Conservation (phyloP, 345 rosid genomes). For the Carallia pectinifolia region DNA sequence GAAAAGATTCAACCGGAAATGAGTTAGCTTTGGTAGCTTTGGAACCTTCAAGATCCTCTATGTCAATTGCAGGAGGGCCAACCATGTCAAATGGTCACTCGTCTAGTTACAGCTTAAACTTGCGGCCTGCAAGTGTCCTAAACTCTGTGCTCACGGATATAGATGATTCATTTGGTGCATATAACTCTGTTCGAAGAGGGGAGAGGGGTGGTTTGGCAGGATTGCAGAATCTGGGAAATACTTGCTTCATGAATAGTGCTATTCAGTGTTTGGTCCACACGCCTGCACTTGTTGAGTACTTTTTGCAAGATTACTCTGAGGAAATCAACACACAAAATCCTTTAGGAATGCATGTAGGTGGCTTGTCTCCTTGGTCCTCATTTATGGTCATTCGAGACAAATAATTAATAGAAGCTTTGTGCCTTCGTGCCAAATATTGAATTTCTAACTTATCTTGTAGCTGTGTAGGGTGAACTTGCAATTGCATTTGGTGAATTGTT, state of each 20-base stretch:
- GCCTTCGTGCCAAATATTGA: constrained; percentile 1
- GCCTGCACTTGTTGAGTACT: constrained; percentile 74
- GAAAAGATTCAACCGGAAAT: constrained; percentile 63
- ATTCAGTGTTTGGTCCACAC: constrained; percentile 93
- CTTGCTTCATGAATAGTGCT: constrained; percentile 96
- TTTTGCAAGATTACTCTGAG: constrained; percentile 68
- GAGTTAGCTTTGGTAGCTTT: constrained; percentile 68
- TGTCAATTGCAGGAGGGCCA: constrained; percentile 83
- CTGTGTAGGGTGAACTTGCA: constrained; percentile 90
- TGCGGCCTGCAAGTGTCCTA: constrained; percentile 39
- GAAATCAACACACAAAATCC: constrained; percentile 86
- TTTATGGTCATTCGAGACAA: constrained; percentile 6
- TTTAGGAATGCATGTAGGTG: constrained; percentile 82
- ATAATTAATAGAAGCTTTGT: not conserved
- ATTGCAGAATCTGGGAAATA: constrained; percentile 90
- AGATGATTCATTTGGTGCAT: constrained; percentile 44
- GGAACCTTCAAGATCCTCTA: constrained; percentile 58
- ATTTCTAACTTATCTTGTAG: constrained; percentile 32
- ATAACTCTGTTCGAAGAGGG: constrained; percentile 42
- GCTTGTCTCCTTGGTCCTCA: constrained; percentile 14
- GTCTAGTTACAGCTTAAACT: constrained; percentile 37
- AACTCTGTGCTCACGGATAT: constrained; percentile 35
- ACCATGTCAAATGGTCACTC: constrained; percentile 69
- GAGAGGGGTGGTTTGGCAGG: constrained; percentile 84
- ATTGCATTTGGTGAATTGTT: constrained; percentile 80